phyloP scores from a whole-genome alignment of 208 protist genomes.

The Acanthamoeba polyphaga region DNA sequence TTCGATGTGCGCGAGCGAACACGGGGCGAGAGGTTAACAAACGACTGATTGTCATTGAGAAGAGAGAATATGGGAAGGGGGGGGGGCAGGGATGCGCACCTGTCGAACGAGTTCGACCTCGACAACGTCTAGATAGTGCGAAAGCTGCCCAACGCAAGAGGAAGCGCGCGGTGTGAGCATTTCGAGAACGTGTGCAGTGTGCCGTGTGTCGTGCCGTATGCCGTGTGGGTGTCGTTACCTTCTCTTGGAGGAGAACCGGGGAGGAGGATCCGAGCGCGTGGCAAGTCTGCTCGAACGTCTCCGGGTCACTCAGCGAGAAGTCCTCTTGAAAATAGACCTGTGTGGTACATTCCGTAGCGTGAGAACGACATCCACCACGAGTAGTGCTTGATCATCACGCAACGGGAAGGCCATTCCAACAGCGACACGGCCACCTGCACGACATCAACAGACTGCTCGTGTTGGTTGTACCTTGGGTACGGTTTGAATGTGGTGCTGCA shows the following conservation, averaged over 20 bases:
- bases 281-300: conserved; percentile 69
- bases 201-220: not conserved
- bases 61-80: conserved; percentile 59
- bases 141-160: not conserved
- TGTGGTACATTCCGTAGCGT: not conserved
- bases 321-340: conserved; percentile 73
- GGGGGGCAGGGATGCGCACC: not conserved
- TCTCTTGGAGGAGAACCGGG: conserved; percentile 33
- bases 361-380: not conserved
- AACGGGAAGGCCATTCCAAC: not conserved
- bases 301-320: conserved; percentile 52
- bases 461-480: not conserved
- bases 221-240: not conserved
- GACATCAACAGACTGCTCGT: not conserved
- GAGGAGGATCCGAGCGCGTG: conserved; percentile 37
- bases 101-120: conserved; percentile 73
- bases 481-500: not conserved
- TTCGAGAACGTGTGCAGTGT: not conserved
- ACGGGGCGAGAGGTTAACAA: not conserved
- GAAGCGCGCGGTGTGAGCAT: not conserved
- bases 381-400: not conserved
- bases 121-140: conserved; percentile 75
- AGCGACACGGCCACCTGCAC: not conserved
- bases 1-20: not conserved
- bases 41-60: not conserved